A percentile compares a stretch with the other conserved stretches of the same genome.
These are phyloP conservation scores for Calonectria pteridis DNA, from an alignment of 2,329 filamentous ascomycete genomes.

Conservation along the genomic window DNA sequence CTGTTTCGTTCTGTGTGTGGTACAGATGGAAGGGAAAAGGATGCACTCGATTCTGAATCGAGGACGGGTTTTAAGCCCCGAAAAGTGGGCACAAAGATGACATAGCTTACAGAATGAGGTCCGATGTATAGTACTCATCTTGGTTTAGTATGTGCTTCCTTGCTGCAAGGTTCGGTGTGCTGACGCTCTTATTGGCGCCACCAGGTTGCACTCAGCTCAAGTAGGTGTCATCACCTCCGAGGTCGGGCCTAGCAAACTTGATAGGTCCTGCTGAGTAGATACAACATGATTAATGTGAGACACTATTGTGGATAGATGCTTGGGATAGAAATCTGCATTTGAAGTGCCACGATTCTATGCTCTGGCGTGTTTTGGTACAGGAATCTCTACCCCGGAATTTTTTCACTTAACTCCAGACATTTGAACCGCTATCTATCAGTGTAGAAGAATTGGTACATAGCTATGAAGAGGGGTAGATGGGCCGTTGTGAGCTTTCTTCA, in stretches of 20 bases:
- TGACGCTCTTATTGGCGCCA: not conserved
- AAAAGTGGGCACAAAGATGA: not conserved
- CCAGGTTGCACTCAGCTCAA: not conserved
- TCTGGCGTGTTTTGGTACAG: not conserved
- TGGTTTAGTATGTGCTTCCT: not conserved
- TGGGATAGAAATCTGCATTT: not conserved
- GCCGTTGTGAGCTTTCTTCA: not conserved
- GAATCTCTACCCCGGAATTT: not conserved
- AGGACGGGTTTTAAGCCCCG: not conserved
- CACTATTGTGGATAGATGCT: not conserved
- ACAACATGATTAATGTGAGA: not conserved
- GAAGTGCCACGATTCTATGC: not conserved
- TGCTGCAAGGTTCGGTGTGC: not conserved
- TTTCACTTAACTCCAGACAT: not conserved
- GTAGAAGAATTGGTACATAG: not conserved
- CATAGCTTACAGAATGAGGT: not conserved
- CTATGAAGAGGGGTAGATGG: not conserved
- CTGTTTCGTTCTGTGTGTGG: not conserved
- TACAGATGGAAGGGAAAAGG: not conserved
- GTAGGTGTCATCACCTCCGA: not conserved
- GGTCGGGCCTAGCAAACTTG: not conserved
- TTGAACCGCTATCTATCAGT: not conserved
- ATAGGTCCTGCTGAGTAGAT: not conserved
- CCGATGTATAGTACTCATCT: not conserved
- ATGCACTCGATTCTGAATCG: not conserved